phyloP scores from a whole-genome alignment of 257 asterid genomes.

The Nicotiana noctiflora region DNA sequence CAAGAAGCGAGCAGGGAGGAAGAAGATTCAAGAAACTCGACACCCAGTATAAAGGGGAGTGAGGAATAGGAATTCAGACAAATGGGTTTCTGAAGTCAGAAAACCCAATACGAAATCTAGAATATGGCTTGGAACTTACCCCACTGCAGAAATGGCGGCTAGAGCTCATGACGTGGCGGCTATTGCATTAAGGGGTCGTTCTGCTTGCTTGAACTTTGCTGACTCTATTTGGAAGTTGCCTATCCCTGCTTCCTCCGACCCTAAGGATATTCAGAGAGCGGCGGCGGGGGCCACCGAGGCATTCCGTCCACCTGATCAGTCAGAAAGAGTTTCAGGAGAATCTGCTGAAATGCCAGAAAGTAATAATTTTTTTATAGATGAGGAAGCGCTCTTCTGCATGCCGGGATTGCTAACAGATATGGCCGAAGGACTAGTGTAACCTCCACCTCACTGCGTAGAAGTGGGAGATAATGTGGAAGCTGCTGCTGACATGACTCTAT shows the following conservation, averaged over 20 bases:
- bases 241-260: constrained; percentile 35
- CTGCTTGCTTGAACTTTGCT: constrained; percentile 56
- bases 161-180: constrained; percentile 77
- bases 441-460: constrained; percentile 34
- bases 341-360: not conserved
- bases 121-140: constrained; percentile 67
- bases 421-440: constrained; percentile 53
- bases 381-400: constrained; percentile 42
- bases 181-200: constrained; percentile 38
- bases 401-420: constrained; percentile 32
- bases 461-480: constrained; percentile 23
- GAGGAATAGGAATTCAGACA: constrained; percentile 38
- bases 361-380: constrained; percentile 23
- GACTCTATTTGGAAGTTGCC: constrained; percentile 56
- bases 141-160: constrained; percentile 66
- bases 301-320: constrained; percentile 14
- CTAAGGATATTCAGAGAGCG: constrained; percentile 48
- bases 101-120: constrained; percentile 59
- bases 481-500: constrained; percentile 31
- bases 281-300: constrained; percentile 50
- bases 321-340: not conserved
- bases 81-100: constrained; percentile 64
- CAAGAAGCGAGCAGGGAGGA: constrained; percentile 40
- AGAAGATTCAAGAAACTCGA: constrained; percentile 36
- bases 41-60: constrained; percentile 64